Percentiles rank a stretch among this genome's conserved stretches.
These are phyloP conservation scores for Akanthomyces dipterigenus DNA, from an alignment of 2,329 filamentous ascomycete genomes.

Conservation along the genomic window DNA sequence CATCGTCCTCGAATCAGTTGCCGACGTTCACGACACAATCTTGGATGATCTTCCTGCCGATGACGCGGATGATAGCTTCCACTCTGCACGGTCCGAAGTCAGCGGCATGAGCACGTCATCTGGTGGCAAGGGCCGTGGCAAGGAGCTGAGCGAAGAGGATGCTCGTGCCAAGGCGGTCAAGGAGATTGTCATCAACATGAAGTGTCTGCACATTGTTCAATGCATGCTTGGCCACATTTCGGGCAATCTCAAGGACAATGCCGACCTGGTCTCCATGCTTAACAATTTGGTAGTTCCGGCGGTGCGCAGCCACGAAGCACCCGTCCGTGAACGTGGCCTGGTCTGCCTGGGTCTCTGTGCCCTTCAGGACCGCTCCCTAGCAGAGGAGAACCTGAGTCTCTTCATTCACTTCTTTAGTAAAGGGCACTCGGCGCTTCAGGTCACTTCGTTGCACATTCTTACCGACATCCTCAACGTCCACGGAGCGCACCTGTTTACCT, in stretches of 20 bases:
- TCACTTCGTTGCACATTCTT: slow-evolving; percentile 83
- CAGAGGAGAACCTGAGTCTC: slow-evolving; percentile 82
- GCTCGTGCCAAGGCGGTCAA: slow-evolving; percentile 69
- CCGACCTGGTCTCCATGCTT: slow-evolving; percentile 90
- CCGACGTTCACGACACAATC: slow-evolving; percentile 94
- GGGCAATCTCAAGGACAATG: slow-evolving; percentile 80
- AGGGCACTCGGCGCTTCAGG: slow-evolving; percentile 82
- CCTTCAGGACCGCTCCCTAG: slow-evolving; percentile 82
- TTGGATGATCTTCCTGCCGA: slow-evolving; percentile 58
- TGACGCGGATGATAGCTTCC: slow-evolving; percentile 68
- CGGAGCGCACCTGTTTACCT: slow-evolving; percentile 66
- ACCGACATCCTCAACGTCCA: slow-evolving; percentile 90
- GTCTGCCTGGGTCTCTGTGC: slow-evolving; percentile 87
- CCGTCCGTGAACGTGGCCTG: slow-evolving; percentile 83
- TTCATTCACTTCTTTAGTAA: slow-evolving; percentile 97
- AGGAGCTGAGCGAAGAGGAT: slow-evolving; percentile 54
- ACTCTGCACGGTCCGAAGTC: slow-evolving; percentile 83
- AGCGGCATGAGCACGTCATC: slow-evolving; percentile 57
- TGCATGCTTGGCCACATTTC: slow-evolving; percentile 95
- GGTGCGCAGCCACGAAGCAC: slow-evolving; percentile 85
- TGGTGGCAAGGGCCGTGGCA: slow-evolving; percentile 32
- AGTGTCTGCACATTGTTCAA: slow-evolving; percentile 93
- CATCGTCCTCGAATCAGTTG: slow-evolving; percentile 84
- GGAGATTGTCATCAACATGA: slow-evolving; percentile 96
- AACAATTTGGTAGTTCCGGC: slow-evolving; percentile 96